Evolutionary conservation across 805 yeast genomes (phyloP).

Genomic region (Kuraishia borneana): DNA sequence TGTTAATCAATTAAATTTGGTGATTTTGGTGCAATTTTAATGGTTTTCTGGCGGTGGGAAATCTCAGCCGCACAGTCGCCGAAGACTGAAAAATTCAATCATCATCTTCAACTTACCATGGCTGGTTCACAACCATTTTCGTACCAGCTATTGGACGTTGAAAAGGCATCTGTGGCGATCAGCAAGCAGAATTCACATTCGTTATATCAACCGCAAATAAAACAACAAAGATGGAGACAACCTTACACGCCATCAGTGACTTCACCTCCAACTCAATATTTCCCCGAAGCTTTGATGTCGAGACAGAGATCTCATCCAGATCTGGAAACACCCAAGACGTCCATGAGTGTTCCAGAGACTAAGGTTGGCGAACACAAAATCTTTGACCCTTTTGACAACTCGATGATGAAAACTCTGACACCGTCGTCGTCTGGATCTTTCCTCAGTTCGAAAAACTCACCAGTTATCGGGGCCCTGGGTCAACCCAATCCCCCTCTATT

Average conservation of each 20-base stretch:
- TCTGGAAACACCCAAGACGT: conserved; percentile 2
- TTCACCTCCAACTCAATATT: background rate
- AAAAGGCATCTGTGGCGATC: background rate
- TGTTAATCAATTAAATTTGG: too few relatives aligned
- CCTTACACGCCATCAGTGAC: background rate
- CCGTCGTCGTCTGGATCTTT: background rate
- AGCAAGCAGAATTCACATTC: background rate
- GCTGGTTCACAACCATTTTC: background rate
- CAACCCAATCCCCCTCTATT: background rate
- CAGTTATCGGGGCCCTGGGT: background rate
- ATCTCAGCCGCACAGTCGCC: too few relatives aligned
- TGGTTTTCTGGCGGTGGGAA: too few relatives aligned
- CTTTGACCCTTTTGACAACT: conserved; percentile 1
- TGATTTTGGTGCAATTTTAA: too few relatives aligned
- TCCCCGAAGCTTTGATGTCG: background rate
- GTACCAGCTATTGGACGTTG: background rate
- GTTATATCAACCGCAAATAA: background rate
- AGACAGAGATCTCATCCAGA: background rate
- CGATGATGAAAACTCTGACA: background rate
- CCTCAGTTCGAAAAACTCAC: background rate
- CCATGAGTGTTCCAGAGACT: background rate
- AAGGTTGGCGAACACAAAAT: conserved; percentile 1
- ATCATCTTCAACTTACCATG: too few relatives aligned
- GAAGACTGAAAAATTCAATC: too few relatives aligned
- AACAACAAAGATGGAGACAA: background rate